phyloP scores from a whole-genome alignment of 768 basidiomycete species.

The Lactarius pseudohatsudake region DNA sequence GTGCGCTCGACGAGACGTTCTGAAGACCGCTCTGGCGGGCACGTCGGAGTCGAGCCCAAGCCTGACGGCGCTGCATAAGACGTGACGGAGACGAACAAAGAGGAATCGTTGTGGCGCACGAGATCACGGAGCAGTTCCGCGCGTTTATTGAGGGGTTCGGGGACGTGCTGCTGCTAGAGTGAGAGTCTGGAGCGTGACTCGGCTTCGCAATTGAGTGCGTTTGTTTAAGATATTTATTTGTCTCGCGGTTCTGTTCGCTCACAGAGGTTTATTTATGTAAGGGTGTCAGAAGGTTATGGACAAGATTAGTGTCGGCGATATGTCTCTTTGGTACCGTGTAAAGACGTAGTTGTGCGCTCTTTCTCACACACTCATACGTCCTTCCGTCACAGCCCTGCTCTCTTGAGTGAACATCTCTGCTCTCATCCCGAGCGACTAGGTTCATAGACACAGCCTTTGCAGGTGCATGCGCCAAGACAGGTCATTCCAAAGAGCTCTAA shows the following conservation, averaged over 20 bases:
- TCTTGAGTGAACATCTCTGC: conserved; percentile 43
- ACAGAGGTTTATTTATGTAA: too few relatives aligned
- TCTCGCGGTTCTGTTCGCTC: too few relatives aligned
- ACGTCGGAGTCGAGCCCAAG: conserved; percentile 63
- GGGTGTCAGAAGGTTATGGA: too few relatives aligned
- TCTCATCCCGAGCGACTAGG: conserved; percentile 74
- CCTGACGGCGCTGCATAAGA: conserved; percentile 57
- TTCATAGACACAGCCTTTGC: conserved; percentile 78
- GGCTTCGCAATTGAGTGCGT: too few relatives aligned
- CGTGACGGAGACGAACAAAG: conserved; percentile 67
- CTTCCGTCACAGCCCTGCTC: conserved; percentile 61
- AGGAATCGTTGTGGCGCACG: conserved; percentile 76
- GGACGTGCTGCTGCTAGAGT: background rate
- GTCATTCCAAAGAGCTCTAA: conserved; percentile 59
- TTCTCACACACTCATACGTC: too few relatives aligned
- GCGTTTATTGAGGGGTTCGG: conserved; percentile 84
- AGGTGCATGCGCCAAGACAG: conserved; percentile 90
- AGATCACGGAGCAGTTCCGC: conserved; percentile 80
- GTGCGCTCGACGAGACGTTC: conserved; percentile 71
- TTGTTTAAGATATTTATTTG: too few relatives aligned
- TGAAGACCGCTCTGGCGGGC: conserved; percentile 74
- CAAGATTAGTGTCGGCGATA: too few relatives aligned
- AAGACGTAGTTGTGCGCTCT: too few relatives aligned
- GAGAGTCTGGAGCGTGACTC: too few relatives aligned
- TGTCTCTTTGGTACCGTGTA: too few relatives aligned